Conservation (phyloP, 2,329 filamentous ascomycete species). For the Alternaria sp. region DNA sequence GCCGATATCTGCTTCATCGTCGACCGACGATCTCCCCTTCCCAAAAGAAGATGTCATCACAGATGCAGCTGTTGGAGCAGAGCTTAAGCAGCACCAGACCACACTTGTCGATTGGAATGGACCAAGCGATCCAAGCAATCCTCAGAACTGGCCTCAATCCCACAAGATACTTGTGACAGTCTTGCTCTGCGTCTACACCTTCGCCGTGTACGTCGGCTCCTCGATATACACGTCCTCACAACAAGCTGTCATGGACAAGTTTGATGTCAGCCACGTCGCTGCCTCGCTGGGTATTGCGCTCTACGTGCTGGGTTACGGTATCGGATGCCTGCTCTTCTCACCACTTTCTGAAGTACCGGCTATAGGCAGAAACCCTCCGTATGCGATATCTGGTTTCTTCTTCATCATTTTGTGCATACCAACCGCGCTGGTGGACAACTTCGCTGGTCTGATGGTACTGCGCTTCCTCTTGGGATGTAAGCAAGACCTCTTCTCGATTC, state of each 20-base stretch:
- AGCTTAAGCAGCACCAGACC: conserved; percentile 33
- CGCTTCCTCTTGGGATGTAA: conserved; percentile 45
- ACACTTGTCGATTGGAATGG: conserved; percentile 53
- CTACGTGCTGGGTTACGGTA: conserved; percentile 68
- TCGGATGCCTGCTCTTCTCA: conserved; percentile 71
- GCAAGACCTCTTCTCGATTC: background rate
- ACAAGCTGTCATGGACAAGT: conserved; percentile 59
- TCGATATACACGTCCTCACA: conserved; percentile 59
- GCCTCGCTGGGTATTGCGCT: conserved; percentile 67
- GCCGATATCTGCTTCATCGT: conserved; percentile 26
- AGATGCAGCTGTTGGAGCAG: conserved; percentile 23
- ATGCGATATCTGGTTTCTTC: conserved; percentile 72
- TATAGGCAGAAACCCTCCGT: conserved; percentile 72
- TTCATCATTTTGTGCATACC: conserved; percentile 74
- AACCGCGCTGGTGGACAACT: conserved; percentile 69
- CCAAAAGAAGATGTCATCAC: conserved; percentile 5
- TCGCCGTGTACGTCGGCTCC: conserved; percentile 64
- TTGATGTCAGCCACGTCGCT: conserved; percentile 61
- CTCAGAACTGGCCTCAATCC: conserved; percentile 46
- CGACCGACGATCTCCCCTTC: conserved; percentile 30
- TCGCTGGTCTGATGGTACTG: conserved; percentile 67
- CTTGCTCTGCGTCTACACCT: conserved; percentile 62
- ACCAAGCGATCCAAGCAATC: conserved; percentile 47
- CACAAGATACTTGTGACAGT: conserved; percentile 47
- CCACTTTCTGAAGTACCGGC: conserved; percentile 72